Evolutionary conservation across 2,329 filamentous ascomycete genomes (phyloP).

Genomic region (Aspergillus uvarum): DNA sequence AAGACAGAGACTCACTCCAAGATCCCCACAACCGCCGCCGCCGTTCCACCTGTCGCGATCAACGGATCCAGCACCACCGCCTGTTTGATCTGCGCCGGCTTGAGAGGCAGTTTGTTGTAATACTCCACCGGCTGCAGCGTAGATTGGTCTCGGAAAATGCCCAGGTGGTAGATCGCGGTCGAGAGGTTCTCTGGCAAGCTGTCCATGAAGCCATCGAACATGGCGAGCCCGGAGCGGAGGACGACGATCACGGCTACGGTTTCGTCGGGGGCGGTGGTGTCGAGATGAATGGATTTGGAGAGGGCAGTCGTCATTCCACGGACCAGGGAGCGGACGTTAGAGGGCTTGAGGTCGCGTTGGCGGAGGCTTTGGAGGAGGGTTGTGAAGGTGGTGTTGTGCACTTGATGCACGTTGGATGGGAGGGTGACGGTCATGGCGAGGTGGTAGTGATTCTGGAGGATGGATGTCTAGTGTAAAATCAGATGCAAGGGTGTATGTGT

Average conservation of each 20-base stretch:
- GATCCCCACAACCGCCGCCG: conserved; percentile 26
- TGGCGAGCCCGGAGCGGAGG: conserved; percentile 39
- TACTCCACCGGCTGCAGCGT: conserved; percentile 31
- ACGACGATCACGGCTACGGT: conserved; percentile 31
- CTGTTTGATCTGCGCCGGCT: conserved; percentile 23
- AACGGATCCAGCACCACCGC: conserved; percentile 30
- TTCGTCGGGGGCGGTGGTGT: conserved; percentile 12
- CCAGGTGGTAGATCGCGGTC: conserved; percentile 30
- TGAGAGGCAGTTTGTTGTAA: conserved; percentile 32
- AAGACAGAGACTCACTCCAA: conserved; percentile 21
- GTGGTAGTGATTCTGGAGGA: not conserved
- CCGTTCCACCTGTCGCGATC: conserved; percentile 30
- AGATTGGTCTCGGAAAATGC: conserved; percentile 28
- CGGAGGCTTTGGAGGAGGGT: conserved; percentile 14
- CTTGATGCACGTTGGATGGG: conserved; percentile 17
- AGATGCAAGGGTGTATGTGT: no score
- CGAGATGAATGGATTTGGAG: conserved; percentile 20
- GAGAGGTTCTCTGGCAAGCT: conserved; percentile 24
- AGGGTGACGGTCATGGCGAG: conserved; percentile 11
- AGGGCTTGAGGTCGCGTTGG: conserved; percentile 14
- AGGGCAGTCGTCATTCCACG: conserved; percentile 24
- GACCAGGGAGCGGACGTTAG: conserved; percentile 23
- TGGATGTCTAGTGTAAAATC: no score
- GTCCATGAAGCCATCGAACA: conserved; percentile 39
- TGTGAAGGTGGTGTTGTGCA: conserved; percentile 12